Evolutionary conservation across 2,329 filamentous ascomycete genomes (phyloP).

Genomic region (Pseudogymnoascus sp.): DNA sequence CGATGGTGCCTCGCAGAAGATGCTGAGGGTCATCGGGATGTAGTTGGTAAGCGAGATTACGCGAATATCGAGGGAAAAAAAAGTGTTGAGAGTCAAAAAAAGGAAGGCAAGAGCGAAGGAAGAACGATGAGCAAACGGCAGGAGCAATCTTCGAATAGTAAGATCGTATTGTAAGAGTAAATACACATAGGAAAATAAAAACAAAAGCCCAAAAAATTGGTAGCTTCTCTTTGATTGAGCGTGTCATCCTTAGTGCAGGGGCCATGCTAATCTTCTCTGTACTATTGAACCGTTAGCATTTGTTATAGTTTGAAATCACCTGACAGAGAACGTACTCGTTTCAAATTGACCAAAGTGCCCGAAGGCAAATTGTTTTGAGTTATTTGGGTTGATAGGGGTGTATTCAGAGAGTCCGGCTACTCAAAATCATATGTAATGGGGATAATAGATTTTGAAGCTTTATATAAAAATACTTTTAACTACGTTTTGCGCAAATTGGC

Average conservation of each 20-base stretch:
- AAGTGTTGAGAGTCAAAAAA: too few species aligned
- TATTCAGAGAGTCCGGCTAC: too few species aligned
- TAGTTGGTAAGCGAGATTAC: neutral
- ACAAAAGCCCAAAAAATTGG: conserved; percentile 47
- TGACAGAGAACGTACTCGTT: neutral
- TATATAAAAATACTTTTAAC: too few species aligned
- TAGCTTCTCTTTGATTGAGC: conserved; percentile 75
- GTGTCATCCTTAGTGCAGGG: conserved; percentile 92
- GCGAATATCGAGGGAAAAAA: neutral
- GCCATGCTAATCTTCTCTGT: conserved; percentile 80
- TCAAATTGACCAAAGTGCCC: conserved; percentile 7
- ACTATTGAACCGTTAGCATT: neutral
- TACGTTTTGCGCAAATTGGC: too few species aligned
- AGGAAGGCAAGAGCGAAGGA: conserved; percentile 12
- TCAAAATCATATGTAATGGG: too few species aligned
- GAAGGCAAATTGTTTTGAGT: neutral
- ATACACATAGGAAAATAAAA: conserved; percentile 23
- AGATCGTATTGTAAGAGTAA: neutral
- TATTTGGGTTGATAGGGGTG: neutral
- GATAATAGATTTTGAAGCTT: too few species aligned
- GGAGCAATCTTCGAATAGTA: neutral
- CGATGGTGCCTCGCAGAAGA: too few species aligned
- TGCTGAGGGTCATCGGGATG: too few species aligned
- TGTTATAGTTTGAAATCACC: neutral
- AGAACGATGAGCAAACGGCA: neutral